A percentile compares a stretch with the other conserved stretches of the same genome.
Evolutionary conservation across 441 rosid genomes (phyloP).

Genomic region (Gossypium laxum): DNA sequence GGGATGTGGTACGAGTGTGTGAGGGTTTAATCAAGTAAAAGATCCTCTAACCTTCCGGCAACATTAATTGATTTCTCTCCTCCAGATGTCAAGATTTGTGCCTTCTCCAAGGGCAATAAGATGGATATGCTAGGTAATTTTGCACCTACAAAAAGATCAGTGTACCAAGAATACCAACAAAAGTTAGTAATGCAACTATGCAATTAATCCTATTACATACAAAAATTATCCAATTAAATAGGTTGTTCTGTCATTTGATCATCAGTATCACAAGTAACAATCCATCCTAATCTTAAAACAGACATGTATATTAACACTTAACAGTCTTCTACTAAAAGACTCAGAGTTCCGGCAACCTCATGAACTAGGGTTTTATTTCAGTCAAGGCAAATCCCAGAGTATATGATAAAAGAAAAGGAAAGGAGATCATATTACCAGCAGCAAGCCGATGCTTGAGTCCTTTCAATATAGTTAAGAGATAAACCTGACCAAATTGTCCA

Average conservation of each 20-base stretch:
- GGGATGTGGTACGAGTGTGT: neutral
- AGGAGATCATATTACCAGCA: slow-evolving; percentile 50
- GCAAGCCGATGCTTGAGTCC: slow-evolving; percentile 92
- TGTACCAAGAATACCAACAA: slow-evolving; percentile 8
- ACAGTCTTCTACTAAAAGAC: neutral
- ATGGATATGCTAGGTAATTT: slow-evolving; percentile 53
- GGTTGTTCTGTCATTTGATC: neutral
- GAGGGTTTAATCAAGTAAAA: neutral
- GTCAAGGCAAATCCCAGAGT: neutral
- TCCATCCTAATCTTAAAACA: neutral
- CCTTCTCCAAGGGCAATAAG: slow-evolving; percentile 45
- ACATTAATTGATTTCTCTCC: slow-evolving; percentile 53
- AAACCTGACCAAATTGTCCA: slow-evolving; percentile 47
- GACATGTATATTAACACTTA: neutral
- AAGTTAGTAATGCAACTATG: slow-evolving; percentile 7
- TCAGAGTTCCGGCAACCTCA: neutral
- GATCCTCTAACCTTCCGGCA: slow-evolving; percentile 49
- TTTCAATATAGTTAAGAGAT: slow-evolving; percentile 66
- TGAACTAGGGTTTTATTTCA: neutral
- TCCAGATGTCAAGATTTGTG: slow-evolving; percentile 31
- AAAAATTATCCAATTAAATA: neutral
- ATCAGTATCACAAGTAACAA: neutral
- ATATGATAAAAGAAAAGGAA: neutral
- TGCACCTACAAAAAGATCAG: slow-evolving; percentile 41
- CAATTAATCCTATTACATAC: neutral